Conservation (phyloP, 2,329 filamentous ascomycete genomes). For the Exophiala xenobiotica region DNA sequence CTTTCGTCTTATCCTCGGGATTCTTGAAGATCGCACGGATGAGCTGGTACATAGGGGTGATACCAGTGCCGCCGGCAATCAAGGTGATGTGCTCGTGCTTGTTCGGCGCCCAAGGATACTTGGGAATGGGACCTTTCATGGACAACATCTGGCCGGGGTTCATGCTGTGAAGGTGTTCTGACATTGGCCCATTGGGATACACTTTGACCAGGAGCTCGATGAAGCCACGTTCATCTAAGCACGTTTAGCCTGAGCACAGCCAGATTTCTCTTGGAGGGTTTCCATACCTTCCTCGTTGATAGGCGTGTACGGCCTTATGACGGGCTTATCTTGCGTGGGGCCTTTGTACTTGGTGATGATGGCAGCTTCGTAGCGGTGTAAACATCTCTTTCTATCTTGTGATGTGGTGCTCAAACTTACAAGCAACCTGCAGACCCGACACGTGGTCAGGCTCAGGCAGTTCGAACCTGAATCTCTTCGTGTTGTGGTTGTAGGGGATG, state of each 20-base stretch:
- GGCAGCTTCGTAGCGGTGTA: slow-evolving; percentile 52
- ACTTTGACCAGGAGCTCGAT: slow-evolving; percentile 89
- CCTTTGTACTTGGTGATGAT: slow-evolving; percentile 90
- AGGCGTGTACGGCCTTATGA: slow-evolving; percentile 90
- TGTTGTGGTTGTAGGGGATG: slow-evolving; percentile 87
- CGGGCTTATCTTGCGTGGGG: slow-evolving; percentile 77
- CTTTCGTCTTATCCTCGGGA: slow-evolving; percentile 94
- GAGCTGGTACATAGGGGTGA: slow-evolving; percentile 98
- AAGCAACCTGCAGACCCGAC: slow-evolving; percentile 77
- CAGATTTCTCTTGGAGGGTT: no score
- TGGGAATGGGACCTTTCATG: slow-evolving; percentile 93
- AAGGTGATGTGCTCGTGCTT: slow-evolving; percentile 76
- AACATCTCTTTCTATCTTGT: slow-evolving; percentile 6
- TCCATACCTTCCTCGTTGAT: slow-evolving; percentile 73
- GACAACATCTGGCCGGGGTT: slow-evolving; percentile 77
- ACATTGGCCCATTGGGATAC: slow-evolving; percentile 91
- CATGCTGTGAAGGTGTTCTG: slow-evolving; percentile 80
- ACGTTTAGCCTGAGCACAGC: no score
- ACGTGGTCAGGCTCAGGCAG: slow-evolving; percentile 81
- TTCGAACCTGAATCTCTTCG: slow-evolving; percentile 86
- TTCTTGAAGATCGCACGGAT: slow-evolving; percentile 90
- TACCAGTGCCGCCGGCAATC: slow-evolving; percentile 91
- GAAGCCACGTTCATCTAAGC: slow-evolving; percentile 73
- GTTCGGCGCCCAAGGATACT: slow-evolving; percentile 86
- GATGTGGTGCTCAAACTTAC: slow-evolving; percentile 42